Evolutionary conservation across 768 basidiomycete species (phyloP).

Genomic region (Calvatia gigantea): DNA sequence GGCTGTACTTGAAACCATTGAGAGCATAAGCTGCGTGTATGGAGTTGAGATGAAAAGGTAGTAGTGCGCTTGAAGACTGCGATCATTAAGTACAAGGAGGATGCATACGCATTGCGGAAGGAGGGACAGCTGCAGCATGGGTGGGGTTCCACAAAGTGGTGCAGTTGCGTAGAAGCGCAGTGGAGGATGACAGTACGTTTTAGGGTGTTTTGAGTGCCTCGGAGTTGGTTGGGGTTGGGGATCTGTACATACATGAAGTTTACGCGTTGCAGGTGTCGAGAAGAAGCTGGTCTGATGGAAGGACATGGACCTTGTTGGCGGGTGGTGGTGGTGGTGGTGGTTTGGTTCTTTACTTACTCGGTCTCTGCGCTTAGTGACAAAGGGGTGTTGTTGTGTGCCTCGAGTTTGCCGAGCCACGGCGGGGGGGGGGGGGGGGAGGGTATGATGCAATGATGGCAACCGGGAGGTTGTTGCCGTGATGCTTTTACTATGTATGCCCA

Average conservation of each 20-base stretch:
- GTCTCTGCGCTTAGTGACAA: not conserved
- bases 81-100: conserved; percentile 1
- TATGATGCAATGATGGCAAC: not conserved
- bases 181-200: not conserved
- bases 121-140: not conserved
- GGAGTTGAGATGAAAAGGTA: not conserved
- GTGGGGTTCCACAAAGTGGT: not conserved
- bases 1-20: too few species aligned
- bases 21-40: not conserved
- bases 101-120: not conserved
- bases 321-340: not conserved
- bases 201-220: not conserved
- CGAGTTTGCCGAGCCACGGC: not conserved
- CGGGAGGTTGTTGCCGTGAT: not conserved
- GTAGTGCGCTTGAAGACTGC: not conserved
- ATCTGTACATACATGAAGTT: not conserved
- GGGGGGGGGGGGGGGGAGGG: not conserved
- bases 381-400: not conserved
- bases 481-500: too few species aligned
- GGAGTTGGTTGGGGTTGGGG: not conserved
- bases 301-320: too few species aligned
- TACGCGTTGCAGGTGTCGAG: not conserved
- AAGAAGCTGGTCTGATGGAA: not conserved
- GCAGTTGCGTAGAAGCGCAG: not conserved
- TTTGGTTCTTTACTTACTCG: not conserved